These are phyloP conservation scores for Daldinia caldariorum DNA, from an alignment of 495 filamentous ascomycete species.

Conservation along the genomic window DNA sequence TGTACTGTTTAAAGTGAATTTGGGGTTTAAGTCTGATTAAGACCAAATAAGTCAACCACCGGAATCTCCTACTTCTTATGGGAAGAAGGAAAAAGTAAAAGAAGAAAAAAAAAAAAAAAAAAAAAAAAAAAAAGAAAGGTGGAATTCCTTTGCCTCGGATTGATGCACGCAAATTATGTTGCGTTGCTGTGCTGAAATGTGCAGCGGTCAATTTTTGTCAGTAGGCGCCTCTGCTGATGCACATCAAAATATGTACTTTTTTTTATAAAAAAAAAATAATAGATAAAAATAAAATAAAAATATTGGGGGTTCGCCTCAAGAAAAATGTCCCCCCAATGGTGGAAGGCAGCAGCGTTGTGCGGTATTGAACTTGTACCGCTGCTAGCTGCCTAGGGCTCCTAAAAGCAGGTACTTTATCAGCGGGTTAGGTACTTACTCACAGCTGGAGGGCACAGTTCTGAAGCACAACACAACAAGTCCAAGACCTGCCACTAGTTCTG, in stretches of 20 bases:
- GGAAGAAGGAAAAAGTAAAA: constrained; percentile 9
- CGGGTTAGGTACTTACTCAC: not conserved
- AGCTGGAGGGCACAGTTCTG: not conserved
- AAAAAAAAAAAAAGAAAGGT: not conserved
- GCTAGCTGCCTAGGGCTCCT: not conserved
- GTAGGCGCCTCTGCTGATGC: constrained; percentile 15
- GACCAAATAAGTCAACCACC: not conserved
- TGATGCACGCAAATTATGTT: constrained; percentile 19
- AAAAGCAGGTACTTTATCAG: not conserved
- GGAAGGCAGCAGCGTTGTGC: constrained; percentile 6
- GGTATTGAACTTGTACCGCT: not conserved
- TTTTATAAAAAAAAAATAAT: no score
- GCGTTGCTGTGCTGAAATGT: constrained; percentile 10
- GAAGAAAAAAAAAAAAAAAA: not conserved
- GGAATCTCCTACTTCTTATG: constrained; percentile 8
- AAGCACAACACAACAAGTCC: not conserved
- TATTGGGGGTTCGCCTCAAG: constrained; percentile 15
- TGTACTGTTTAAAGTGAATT: not conserved
- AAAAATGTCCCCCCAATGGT: constrained; percentile 23
- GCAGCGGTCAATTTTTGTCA: not conserved
- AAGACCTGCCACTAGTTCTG: constrained; percentile 1
- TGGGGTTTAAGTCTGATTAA: not conserved
- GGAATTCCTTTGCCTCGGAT: constrained; percentile 7
- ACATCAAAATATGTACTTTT: constrained; percentile 4
- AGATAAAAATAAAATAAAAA: no score